Percentiles rank a stretch among this genome's conserved stretches.
phyloP scores from a whole-genome alignment of 2,329 filamentous ascomycete genomes.

The Penicillium griseofulvum region DNA sequence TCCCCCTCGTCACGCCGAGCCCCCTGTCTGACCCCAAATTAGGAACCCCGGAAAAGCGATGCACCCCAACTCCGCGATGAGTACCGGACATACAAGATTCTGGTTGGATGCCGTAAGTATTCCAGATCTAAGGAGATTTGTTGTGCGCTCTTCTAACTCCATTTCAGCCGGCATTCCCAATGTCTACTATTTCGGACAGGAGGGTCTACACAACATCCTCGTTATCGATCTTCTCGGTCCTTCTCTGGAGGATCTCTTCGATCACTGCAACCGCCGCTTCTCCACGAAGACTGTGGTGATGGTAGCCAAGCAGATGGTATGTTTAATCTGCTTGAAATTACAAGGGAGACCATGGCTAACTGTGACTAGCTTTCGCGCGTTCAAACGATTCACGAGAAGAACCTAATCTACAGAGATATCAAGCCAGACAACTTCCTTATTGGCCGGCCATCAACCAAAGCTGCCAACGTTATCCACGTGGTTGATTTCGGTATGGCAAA shows the following conservation, averaged over 20 bases:
- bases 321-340: constrained; percentile 22
- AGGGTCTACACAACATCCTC: constrained; percentile 97
- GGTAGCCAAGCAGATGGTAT: constrained; percentile 97
- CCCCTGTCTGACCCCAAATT: constrained; percentile 23
- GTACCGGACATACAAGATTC: constrained; percentile 98
- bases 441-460: constrained; percentile 84
- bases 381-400: constrained; percentile 95
- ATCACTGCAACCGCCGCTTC: constrained; percentile 94
- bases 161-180: constrained; percentile 88
- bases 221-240: constrained; percentile 95
- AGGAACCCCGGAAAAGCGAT: constrained; percentile 99
- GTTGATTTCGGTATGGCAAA: constrained; percentile 99
- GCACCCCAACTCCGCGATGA: constrained; percentile 96
- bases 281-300: constrained; percentile 97
- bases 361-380: constrained; percentile 73
- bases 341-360: neutral
- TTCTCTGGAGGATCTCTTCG: constrained; percentile 93
- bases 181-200: constrained; percentile 99
- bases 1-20: constrained; percentile 1
- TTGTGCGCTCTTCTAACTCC: constrained; percentile 33
- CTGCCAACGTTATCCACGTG: constrained; percentile 97
- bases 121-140: constrained; percentile 1
- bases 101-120: constrained; percentile 95
- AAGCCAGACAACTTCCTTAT: constrained; percentile 99
- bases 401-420: constrained; percentile 97